Evolutionary conservation across 176 grass and related monocot species (phyloP).

Genomic region (Saccharum spontaneum): DNA sequence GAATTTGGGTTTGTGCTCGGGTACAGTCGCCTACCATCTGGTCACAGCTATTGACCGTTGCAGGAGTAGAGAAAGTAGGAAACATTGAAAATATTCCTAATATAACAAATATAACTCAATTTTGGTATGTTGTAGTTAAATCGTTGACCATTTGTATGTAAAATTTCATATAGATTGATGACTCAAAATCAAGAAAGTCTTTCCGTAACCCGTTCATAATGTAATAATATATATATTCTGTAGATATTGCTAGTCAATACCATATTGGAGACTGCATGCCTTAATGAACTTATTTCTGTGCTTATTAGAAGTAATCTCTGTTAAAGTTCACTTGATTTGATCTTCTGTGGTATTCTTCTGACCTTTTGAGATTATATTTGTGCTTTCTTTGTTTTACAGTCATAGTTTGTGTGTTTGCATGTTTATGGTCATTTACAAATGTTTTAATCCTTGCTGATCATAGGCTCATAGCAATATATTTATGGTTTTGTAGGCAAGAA

Average conservation of each 20-base stretch:
- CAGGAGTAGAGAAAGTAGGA: background rate
- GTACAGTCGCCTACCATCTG: background rate
- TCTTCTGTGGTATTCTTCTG: background rate
- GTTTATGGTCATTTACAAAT: background rate
- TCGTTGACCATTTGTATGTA: background rate
- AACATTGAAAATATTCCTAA: background rate
- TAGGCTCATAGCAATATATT: background rate
- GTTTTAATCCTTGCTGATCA: background rate
- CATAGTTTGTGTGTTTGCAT: background rate
- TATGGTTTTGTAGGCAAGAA: conserved; percentile 58
- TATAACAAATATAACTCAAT: background rate
- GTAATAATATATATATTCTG: background rate
- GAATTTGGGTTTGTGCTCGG: background rate
- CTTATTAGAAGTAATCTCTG: background rate
- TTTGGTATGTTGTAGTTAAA: background rate
- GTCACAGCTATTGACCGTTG: background rate
- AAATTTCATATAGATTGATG: background rate
- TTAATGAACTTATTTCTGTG: background rate
- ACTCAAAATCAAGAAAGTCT: background rate
- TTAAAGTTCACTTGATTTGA: background rate
- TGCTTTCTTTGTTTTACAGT: background rate
- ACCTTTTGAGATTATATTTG: background rate
- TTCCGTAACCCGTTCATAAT: background rate
- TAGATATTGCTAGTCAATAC: background rate
- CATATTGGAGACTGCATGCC: background rate